Conservation (phyloP, 495 filamentous ascomycete species). For the Monascus purpureus region DNA sequence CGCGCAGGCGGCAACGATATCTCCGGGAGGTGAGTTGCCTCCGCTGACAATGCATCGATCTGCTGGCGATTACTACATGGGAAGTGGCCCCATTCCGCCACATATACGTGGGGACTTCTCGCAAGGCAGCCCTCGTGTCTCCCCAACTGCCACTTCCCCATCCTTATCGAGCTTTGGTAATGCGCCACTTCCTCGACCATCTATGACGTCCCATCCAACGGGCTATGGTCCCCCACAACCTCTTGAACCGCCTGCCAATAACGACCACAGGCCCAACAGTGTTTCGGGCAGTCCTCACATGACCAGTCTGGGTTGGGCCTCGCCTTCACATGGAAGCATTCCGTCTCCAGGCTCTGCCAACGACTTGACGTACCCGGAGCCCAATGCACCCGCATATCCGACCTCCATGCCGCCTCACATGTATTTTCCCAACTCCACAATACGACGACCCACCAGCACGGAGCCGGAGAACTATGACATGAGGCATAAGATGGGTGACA, state of each 20-base stretch:
- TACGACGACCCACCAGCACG: conserved; percentile 54
- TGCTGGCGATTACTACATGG: conserved; percentile 51
- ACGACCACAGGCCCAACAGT: conserved; percentile 55
- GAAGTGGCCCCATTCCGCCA: conserved; percentile 58
- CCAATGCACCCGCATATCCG: conserved; percentile 38
- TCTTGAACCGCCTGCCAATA: conserved; percentile 75
- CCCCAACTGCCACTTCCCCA: conserved; percentile 47
- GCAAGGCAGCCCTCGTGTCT: conserved; percentile 57
- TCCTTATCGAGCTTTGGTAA: conserved; percentile 44
- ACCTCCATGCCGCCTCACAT: conserved; percentile 50
- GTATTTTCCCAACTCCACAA: conserved; percentile 45
- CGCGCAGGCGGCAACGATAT: conserved; percentile 61
- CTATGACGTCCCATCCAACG: conserved; percentile 67
- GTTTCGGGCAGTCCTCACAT: conserved; percentile 60
- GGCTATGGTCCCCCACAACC: conserved; percentile 71
- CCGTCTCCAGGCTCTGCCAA: conserved; percentile 53
- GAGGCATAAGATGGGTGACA: conserved; percentile 34
- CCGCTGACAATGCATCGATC: conserved; percentile 60
- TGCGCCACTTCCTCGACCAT: conserved; percentile 44
- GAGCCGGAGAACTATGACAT: conserved; percentile 57
- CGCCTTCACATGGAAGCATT: conserved; percentile 49
- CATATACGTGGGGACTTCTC: conserved; percentile 71
- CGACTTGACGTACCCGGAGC: conserved; percentile 58
- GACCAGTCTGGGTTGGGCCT: conserved; percentile 58
- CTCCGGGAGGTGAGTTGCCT: conserved; percentile 63